These are phyloP conservation scores for Spergularia bocconei DNA, from an alignment of 148 eudicot species.

Conservation along the genomic window DNA sequence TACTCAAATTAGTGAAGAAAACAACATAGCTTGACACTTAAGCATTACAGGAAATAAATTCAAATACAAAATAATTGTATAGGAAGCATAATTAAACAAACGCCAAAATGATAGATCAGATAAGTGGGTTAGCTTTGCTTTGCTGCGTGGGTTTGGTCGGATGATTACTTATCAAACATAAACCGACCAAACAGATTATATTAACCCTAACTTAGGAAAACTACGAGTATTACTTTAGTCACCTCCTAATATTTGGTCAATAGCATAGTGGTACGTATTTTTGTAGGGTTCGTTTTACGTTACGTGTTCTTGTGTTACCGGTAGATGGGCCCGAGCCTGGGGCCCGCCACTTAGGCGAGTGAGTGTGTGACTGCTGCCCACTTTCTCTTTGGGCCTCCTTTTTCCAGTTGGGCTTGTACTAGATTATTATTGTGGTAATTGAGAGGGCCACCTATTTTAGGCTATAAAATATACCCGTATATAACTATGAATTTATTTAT, in stretches of 20 bases:
- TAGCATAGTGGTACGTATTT: neutral
- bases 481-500: too few species aligned
- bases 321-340: neutral
- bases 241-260: neutral
- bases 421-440: too few species aligned
- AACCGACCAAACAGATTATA: conserved; percentile 25
- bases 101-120: neutral
- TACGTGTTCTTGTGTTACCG: conserved; percentile 5
- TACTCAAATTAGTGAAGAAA: neutral
- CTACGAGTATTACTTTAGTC: neutral
- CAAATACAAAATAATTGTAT: too few species aligned
- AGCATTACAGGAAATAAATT: too few species aligned
- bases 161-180: conserved; percentile 18
- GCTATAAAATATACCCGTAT: too few species aligned
- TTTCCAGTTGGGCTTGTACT: too few species aligned
- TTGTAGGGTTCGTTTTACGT: neutral
- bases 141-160: conserved; percentile 25
- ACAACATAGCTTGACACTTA: conserved; percentile 1
- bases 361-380: neutral
- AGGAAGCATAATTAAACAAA: too few species aligned
- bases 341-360: neutral
- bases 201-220: neutral
- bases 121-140: conserved; percentile 14
- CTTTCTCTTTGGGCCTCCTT: too few species aligned
- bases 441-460: too few species aligned